These are phyloP conservation scores for Botrytis byssoidea DNA, from an alignment of 2,329 filamentous ascomycete genomes.

Conservation along the genomic window DNA sequence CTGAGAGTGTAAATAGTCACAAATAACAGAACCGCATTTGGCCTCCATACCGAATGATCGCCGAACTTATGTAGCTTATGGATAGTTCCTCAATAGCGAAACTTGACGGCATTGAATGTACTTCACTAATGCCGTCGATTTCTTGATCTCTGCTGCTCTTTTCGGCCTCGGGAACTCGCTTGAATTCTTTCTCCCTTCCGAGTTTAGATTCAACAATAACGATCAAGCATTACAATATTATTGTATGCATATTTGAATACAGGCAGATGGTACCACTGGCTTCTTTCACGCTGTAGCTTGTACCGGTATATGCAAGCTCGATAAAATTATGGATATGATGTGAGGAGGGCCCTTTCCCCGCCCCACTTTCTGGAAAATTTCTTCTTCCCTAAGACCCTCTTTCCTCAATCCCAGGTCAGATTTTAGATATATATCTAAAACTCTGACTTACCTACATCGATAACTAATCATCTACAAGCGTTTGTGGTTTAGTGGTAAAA, in stretches of 20 bases:
- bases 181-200: not conserved
- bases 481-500: conserved; percentile 28
- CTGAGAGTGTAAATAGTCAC: not conserved
- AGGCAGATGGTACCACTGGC: not conserved
- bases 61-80: not conserved
- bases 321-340: not conserved
- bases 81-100: not conserved
- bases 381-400: not conserved
- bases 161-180: not conserved
- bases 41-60: not conserved
- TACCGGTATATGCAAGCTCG: not conserved
- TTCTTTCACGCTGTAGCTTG: not conserved
- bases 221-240: not conserved
- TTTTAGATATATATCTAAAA: not conserved
- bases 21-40: not conserved
- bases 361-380: not conserved
- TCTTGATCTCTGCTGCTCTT: not conserved
- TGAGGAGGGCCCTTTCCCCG: not conserved
- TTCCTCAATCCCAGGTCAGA: not conserved
- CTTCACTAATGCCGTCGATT: not conserved
- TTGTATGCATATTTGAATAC: not conserved
- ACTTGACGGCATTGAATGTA: not conserved
- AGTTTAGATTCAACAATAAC: not conserved
- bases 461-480: not conserved
- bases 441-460: fast-evolving